phyloP scores from a whole-genome alignment of 2,329 filamentous ascomycete species.

The Colletotrichum sansevieriae region DNA sequence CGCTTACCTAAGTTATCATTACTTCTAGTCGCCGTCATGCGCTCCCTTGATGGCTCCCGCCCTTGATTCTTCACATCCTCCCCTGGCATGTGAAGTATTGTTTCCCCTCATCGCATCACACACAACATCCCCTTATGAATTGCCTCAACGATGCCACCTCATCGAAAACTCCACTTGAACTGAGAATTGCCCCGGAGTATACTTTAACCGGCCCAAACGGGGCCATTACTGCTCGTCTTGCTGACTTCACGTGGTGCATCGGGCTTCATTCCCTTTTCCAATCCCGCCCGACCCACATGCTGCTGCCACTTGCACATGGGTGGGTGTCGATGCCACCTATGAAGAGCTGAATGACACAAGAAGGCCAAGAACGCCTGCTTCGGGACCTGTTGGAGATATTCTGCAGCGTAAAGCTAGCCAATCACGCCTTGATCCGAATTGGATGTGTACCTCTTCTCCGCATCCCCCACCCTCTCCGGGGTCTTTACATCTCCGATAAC shows the following conservation, averaged over 20 bases:
- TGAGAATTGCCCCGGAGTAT: background rate
- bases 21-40: no score
- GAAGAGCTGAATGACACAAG: background rate
- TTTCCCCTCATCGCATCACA: background rate
- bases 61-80: no score
- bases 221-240: background rate
- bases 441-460: conserved; percentile 21
- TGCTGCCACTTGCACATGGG: conserved; percentile 23
- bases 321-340: conserved; percentile 11
- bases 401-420: conserved; percentile 13
- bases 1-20: no score
- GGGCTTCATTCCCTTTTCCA: conserved; percentile 5
- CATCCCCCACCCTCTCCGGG: conserved; percentile 25
- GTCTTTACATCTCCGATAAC: conserved; percentile 17
- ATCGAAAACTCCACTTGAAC: conserved; percentile 10
- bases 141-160: conserved; percentile 3
- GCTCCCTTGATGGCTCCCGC: no score
- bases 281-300: conserved; percentile 7
- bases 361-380: no score
- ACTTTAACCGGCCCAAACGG: background rate
- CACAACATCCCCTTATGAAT: background rate
- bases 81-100: conserved; percentile 32
- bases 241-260: conserved; percentile 8
- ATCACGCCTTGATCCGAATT: conserved; percentile 19
- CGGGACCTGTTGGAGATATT: background rate